Base-by-base conservation (phyloP, 2,329 filamentous ascomycete genomes). In the Cladophialophora chaetospira region DNA sequence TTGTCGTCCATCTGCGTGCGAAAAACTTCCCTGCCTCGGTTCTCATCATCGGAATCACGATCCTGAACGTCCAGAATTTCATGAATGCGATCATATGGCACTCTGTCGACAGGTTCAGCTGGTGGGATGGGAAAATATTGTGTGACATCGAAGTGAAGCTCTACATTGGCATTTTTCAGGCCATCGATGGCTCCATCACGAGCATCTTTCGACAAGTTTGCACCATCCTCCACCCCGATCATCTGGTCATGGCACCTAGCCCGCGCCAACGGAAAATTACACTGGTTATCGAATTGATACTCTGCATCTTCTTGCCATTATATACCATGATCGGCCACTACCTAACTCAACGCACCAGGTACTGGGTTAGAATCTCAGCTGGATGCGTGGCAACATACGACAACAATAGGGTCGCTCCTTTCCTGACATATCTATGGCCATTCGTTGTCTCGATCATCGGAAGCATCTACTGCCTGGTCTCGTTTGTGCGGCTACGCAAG, bases 31-130 rank as follows among this genome's bases (percentile, higher is more conserved):
- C 83, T 10, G 81, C 83, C 5, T 76, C 77, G 15, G 79, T 77
- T 26, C 74, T 88, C 31, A 78, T 86, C 46, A 66, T 75, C 48
- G 86, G 82, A 77, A 71, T 82, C 51, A 70, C 80, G 21, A 55
- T 84, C n/a, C 68, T 79, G 56, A 86, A 87, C 64, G 54, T 85
- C 51, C 77, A 81, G 68, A 81, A 77, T 62, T 76, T 84, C 60
- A 70, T 84, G 73, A 88, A 89, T 66, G 75, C 84, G 1, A 68
- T 87, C 47, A 78, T 88, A 58, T 89, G 86, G 86, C 78, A 80
- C 0, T 80, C 75, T 5, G 82, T 86, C 61, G 73, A 87, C 61
- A 65, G 80, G 10, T 33, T 66, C 0, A 68, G 72, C 4, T 84
- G 81, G 79, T 89, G 79, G 78, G 70, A 78, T 56, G 87, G 87